Base-by-base conservation (phyloP, 2,329 filamentous ascomycete genomes). In the Fusarium sterilihyphosum region DNA sequence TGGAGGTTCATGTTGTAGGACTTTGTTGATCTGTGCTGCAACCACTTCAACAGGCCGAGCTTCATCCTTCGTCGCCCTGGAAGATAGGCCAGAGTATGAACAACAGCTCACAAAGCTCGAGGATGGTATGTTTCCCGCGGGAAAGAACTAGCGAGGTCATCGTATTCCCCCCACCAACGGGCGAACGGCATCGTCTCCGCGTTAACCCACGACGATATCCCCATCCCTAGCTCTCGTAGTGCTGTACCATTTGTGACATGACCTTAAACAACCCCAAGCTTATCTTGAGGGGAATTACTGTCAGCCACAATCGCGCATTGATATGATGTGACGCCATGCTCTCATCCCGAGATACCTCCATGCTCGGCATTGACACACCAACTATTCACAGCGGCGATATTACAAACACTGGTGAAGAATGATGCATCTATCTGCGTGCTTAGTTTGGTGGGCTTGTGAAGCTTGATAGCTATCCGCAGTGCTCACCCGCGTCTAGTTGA, bases 391-490 rank as follows among this genome's bases (percentile, higher is more conserved):
- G 83, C 81, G 0, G 90, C 91, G 29, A 92, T 80, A 2, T 89
- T 92, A 2, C 91, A 90, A 1, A 90, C 92, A 81, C 92, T 92
- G 83, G 92, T 89, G 68, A 92, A 90, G 2, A 92, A 84, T 6
- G 91, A 83, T 73, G 90, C 86, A 0, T 86, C 88, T 6, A 85
- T 82, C 61, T 88, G 89, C 46, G 84, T 82, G 6, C 85, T 86
- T 7, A 84, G 80, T 74, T 91, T 89, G 6, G 89, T 87, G 20
- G 84, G 85, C 46, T 87, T 83, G 0, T 87, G 86, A 6, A 88
- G 85, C 78, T 90, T 89, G 79, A 92, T 88, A 57, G 92, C 85
- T 43, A 92, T 85, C 6, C 90, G 89, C 47, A 22, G 17, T 56
- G 17, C 37, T 44, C 17, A 20, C 60, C 44, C 44, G 38, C 24